These are phyloP conservation scores for Turnera subulata DNA, from an alignment of 345 rosid species.

Conservation along the genomic window DNA sequence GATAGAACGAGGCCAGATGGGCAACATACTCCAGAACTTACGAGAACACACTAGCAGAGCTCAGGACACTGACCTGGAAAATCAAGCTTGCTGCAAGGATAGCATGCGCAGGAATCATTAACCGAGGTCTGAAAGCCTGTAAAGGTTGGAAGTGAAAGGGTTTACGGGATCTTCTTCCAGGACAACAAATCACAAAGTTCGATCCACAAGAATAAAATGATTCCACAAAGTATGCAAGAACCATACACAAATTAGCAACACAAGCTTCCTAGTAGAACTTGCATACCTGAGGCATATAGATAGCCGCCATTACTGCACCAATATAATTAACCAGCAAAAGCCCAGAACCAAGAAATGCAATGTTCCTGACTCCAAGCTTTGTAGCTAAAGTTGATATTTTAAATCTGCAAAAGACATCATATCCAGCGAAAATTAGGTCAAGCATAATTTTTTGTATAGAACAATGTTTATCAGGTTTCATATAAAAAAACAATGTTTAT, in stretches of 20 bases:
- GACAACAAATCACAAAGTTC: not conserved
- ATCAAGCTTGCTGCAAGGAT: conserved; percentile 65
- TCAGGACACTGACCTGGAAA: conserved; percentile 62
- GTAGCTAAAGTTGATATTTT: conserved; percentile 91
- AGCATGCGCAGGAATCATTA: conserved; percentile 79
- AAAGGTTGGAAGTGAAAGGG: conserved; percentile 12
- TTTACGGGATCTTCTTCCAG: conserved; percentile 6
- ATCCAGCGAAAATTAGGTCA: not conserved
- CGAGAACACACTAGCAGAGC: not conserved
- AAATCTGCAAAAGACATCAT: conserved; percentile 40
- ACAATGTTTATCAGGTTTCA: no score
- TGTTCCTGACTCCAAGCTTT: conserved; percentile 91
- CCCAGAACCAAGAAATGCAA: conserved; percentile 84
- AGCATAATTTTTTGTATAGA: not conserved
- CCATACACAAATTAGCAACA: conserved; percentile 12
- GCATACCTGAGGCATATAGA: conserved; percentile 88
- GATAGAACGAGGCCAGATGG: no score
- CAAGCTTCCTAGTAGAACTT: conserved; percentile 4
- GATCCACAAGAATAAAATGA: not conserved
- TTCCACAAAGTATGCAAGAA: not conserved
- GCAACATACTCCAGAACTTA: not conserved
- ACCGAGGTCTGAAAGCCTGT: conserved; percentile 72
- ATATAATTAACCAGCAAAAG: conserved; percentile 76
- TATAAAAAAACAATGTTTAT: no score
- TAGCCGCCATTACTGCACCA: conserved; percentile 64